Base-by-base conservation (phyloP, 2,329 filamentous ascomycete species). In the Clarireedia paspali region DNA sequence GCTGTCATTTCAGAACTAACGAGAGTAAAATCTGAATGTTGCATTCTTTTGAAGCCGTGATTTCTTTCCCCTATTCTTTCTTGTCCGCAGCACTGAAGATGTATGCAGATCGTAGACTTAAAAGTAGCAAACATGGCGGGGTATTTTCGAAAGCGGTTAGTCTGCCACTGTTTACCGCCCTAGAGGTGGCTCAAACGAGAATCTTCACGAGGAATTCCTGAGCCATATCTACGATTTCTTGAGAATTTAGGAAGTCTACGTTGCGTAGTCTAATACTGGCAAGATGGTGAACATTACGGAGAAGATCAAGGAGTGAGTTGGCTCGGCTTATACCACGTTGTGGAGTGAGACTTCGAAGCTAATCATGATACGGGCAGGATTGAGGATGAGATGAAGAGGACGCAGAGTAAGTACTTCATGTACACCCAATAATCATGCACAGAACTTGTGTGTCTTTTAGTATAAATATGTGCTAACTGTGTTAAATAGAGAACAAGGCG, bases 221-320 rank as follows among this genome's bases (percentile, higher is more conserved):
- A 50, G 23, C 24, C n/a, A 14, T n/a, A 40, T 50, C 30, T 50
- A 23, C 7, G 24, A 27, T 40, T 50, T 38, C 15, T 50, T 15
- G 15, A 24, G 30, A 50, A 27, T 26, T 48, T 20, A 15, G 17
- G 24, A 7, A 15, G 9, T 17, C 14, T 26, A 14, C 10, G 7
- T 47, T 26, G 15, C 46, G 40, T 12, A 24, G 48, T 24, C 6
- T 26, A 62, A 62, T 54, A 57, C 55, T 56, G 63, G 56, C 73
- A 81, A 75, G 68, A 99, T 99, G 94, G 94, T 97, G 74, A 97
- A 97, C 78, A 99, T 99, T 64, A 97, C 94, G 63, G 95, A 99
- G 55, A 97, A 96, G 82, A 99, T 99, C 78, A 99, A 99, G 81
- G 94, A 97, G 92, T 96, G 75, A 69, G 85, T 71, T 20, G 30